Evolutionary conservation across 495 filamentous ascomycete genomes (phyloP).

Genomic region (Penicillium pulvis): DNA sequence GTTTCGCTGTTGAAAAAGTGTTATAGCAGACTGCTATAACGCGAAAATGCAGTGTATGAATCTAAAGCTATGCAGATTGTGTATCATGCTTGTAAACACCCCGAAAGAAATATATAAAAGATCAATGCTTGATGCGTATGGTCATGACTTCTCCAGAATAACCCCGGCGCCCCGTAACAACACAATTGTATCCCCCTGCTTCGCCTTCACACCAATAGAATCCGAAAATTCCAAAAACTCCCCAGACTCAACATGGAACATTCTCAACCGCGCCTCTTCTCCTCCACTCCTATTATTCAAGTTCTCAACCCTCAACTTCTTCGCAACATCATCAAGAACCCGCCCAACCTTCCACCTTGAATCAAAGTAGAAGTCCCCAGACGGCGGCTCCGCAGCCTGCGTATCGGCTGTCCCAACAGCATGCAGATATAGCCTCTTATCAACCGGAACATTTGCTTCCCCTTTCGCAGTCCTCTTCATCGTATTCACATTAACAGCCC

Average conservation of each 20-base stretch:
- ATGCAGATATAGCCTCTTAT: conserved; percentile 82
- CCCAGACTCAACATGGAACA: conserved; percentile 92
- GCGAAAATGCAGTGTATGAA: not conserved
- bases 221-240: conserved; percentile 83
- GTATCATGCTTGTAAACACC: not conserved
- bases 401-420: conserved; percentile 77
- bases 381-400: conserved; percentile 73
- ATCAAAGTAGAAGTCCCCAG: conserved; percentile 81
- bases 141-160: conserved; percentile 44
- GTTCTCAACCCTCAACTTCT: conserved; percentile 78
- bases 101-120: conserved; percentile 12
- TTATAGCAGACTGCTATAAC: not conserved
- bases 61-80: not conserved
- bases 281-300: conserved; percentile 79
- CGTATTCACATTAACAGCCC: conserved; percentile 64
- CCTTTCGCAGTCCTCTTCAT: conserved; percentile 89
- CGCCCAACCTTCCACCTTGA: conserved; percentile 86
- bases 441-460: conserved; percentile 72
- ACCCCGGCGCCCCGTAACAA: conserved; percentile 80
- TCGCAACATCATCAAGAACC: conserved; percentile 85
- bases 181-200: conserved; percentile 85
- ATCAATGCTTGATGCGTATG: conserved; percentile 8
- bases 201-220: conserved; percentile 67
- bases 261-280: conserved; percentile 75
- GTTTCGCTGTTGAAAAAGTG: not conserved